These are phyloP conservation scores for Colletotrichum sp. DNA, from an alignment of 2,329 filamentous ascomycete species.

Conservation along the genomic window DNA sequence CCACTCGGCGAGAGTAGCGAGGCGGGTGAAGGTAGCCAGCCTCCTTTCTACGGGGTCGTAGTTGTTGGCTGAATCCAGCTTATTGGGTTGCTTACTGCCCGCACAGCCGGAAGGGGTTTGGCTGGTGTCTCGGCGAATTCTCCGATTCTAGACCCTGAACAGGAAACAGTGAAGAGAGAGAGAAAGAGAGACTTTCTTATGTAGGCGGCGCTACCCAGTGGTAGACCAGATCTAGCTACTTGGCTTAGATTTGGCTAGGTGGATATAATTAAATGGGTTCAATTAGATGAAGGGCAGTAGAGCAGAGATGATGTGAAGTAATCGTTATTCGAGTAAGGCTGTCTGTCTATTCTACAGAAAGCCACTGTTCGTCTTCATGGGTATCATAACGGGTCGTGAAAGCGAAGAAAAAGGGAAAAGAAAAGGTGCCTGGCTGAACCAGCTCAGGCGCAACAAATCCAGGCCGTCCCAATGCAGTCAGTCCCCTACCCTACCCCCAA, in stretches of 20 bases:
- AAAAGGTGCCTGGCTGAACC: background rate
- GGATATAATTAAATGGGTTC: background rate
- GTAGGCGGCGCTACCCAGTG: background rate
- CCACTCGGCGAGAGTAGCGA: background rate
- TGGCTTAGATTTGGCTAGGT: background rate
- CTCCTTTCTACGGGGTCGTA: background rate
- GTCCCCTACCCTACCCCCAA: background rate
- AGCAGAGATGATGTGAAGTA: background rate
- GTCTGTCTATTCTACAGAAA: background rate
- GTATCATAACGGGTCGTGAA: conserved; percentile 16
- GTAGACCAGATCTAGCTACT: background rate
- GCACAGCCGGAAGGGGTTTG: background rate
- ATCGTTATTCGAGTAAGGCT: background rate
- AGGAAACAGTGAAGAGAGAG: accelerated
- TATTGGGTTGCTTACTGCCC: background rate
- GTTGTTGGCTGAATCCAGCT: background rate
- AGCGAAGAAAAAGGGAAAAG: background rate
- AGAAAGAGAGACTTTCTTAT: background rate
- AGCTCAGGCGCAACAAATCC: background rate
- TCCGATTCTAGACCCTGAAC: background rate
- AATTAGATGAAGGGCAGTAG: background rate
- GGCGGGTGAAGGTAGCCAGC: background rate
- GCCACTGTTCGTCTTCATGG: conserved; percentile 3
- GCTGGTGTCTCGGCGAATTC: background rate
- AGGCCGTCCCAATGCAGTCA: background rate